Percentiles rank a stretch among this genome's conserved stretches.
These are phyloP conservation scores for Biancaea sappan DNA, from an alignment of 306 rosid genomes.

Conservation along the genomic window DNA sequence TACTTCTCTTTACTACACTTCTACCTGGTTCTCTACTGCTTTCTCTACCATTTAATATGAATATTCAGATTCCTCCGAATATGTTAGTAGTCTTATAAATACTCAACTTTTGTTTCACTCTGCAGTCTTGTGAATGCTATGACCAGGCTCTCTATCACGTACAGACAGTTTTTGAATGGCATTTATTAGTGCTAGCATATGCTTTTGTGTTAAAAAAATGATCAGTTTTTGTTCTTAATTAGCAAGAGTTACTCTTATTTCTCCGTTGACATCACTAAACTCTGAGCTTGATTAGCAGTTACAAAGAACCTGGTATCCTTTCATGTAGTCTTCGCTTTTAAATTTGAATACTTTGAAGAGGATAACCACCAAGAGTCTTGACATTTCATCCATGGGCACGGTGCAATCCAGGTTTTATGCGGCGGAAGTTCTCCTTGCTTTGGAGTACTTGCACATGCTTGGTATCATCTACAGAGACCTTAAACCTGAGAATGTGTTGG, in stretches of 20 bases:
- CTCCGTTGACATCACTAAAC: not conserved
- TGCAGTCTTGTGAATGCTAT: not conserved
- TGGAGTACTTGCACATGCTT: slow-evolving; percentile 99
- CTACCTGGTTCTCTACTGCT: slow-evolving; percentile 14
- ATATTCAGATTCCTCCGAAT: slow-evolving; percentile 1
- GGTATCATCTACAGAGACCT: slow-evolving; percentile 95
- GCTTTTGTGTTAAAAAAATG: not conserved
- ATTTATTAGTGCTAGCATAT: slow-evolving; percentile 1
- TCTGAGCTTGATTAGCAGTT: not conserved
- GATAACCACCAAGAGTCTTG: not conserved
- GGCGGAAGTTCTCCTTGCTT: slow-evolving; percentile 96
- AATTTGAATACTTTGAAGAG: not conserved
- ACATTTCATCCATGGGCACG: slow-evolving; percentile 18
- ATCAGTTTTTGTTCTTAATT: not conserved
- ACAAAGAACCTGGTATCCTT: not conserved
- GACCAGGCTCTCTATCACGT: not conserved
- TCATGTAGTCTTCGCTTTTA: too few relatives aligned
- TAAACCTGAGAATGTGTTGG: slow-evolving; percentile 93
- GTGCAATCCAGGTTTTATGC: slow-evolving; percentile 79
- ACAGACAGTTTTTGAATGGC: slow-evolving; percentile 2
- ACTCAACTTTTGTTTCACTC: slow-evolving; percentile 8
- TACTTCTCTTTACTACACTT: slow-evolving; percentile 2
- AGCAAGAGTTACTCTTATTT: not conserved
- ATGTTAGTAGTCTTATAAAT: not conserved
- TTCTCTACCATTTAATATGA: not conserved